A percentile compares a stretch with the other conserved stretches of the same genome.
Evolutionary conservation across 148 eudicot genomes (phyloP).

Genomic region (Persicaria maculosa): DNA sequence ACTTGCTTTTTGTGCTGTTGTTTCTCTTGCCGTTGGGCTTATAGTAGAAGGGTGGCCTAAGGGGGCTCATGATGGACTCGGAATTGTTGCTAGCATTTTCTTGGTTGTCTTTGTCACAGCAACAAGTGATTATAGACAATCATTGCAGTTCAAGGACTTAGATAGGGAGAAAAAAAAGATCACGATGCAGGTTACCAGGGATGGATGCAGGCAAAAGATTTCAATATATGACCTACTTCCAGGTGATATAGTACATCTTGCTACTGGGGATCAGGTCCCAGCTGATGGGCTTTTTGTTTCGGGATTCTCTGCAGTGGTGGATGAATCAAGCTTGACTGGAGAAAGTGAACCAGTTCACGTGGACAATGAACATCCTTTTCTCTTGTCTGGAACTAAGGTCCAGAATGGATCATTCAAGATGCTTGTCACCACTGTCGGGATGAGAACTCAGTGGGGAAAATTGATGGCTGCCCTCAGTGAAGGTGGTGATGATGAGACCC

Average conservation of each 20-base stretch:
- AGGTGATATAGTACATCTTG: constrained; percentile 81
- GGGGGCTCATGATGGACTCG: constrained; percentile 89
- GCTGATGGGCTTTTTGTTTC: constrained; percentile 75
- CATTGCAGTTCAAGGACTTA: constrained; percentile 76
- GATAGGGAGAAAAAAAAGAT: constrained; percentile 86
- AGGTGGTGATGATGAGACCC: constrained; percentile 92
- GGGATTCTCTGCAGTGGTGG: constrained; percentile 61
- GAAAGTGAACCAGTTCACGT: constrained; percentile 73
- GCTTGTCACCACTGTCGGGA: constrained; percentile 82
- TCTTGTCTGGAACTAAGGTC: constrained; percentile 84
- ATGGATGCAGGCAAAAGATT: constrained; percentile 62
- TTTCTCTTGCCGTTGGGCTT: constrained; percentile 71
- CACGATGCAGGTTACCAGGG: constrained; percentile 63
- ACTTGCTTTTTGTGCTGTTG: constrained; percentile 68
- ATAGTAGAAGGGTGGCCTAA: constrained; percentile 79
- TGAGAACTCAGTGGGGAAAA: constrained; percentile 95
- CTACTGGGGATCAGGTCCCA: constrained; percentile 79
- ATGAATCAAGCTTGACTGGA: constrained; percentile 83
- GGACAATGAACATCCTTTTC: constrained; percentile 49
- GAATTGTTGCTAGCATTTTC: constrained; percentile 73
- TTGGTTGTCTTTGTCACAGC: constrained; percentile 85
- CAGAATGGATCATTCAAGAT: constrained; percentile 79
- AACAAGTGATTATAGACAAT: constrained; percentile 76
- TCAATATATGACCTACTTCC: constrained; percentile 68
- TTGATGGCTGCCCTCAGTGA: constrained; percentile 77